phyloP scores from a whole-genome alignment of 306 rosid species.

The Pueraria montana region DNA sequence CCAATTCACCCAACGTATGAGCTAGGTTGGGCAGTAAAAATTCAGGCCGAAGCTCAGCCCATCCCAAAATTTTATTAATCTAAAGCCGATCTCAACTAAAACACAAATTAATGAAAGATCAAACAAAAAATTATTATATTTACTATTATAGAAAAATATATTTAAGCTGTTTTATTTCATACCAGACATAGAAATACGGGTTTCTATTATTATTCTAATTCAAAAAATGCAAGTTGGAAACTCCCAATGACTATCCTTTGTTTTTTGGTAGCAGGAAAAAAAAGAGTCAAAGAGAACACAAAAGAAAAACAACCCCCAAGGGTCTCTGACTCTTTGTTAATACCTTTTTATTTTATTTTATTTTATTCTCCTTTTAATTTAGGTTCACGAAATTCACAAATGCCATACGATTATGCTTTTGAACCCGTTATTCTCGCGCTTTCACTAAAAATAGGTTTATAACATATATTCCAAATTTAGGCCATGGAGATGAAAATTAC shows the following conservation, averaged over 20 bases:
- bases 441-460: slow-evolving; percentile 52
- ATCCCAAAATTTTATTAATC: too few relatives aligned
- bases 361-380: not conserved
- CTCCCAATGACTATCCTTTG: not conserved
- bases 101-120: not conserved
- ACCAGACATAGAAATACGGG: not conserved
- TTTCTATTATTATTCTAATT: too few relatives aligned
- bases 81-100: not conserved
- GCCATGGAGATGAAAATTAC: slow-evolving; percentile 41
- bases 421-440: slow-evolving; percentile 67
- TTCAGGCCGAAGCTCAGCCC: too few relatives aligned
- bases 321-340: not conserved
- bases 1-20: too few relatives aligned
- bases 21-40: too few relatives aligned
- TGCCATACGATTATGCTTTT: slow-evolving; percentile 37
- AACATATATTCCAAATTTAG: slow-evolving; percentile 51
- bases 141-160: not conserved
- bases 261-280: not conserved
- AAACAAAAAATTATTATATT: not conserved
- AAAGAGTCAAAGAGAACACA: too few relatives aligned
- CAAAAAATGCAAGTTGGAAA: not conserved
- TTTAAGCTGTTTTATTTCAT: not conserved
- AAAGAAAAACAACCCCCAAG: not conserved
- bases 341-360: not conserved
- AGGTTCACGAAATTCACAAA: slow-evolving; percentile 23